phyloP scores from a whole-genome alignment of 1,284 basidiomycete species.

The Pholiota adiposa region DNA sequence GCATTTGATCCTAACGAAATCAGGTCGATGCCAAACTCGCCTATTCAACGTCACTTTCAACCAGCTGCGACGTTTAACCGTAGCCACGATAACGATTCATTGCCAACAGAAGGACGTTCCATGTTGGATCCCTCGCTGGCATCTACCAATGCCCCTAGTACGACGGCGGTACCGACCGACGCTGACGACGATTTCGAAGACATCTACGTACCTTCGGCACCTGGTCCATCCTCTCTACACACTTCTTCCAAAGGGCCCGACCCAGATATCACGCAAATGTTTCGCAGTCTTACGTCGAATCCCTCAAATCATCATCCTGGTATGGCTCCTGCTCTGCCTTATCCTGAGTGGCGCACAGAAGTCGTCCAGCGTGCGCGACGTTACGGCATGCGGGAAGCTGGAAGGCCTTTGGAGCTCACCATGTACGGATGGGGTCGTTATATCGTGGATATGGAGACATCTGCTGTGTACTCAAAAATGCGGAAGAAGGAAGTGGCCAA shows the following conservation, averaged over 20 bases:
- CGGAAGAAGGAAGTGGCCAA: constrained; percentile 1
- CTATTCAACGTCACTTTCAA: neutral
- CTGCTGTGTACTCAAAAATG: constrained; percentile 1
- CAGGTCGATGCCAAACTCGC: neutral
- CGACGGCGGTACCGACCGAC: neutral
- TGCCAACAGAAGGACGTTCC: neutral
- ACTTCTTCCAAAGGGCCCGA: neutral
- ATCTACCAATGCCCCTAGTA: neutral
- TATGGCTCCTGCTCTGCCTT: constrained; percentile 46
- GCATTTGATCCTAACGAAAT: neutral
- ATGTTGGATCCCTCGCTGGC: neutral
- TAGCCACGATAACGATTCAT: neutral
- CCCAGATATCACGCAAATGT: neutral
- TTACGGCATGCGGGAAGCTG: constrained; percentile 58
- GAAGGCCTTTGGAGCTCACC: constrained; percentile 52
- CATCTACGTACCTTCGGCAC: neutral
- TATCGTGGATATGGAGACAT: constrained; percentile 3
- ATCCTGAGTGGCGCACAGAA: constrained; percentile 65
- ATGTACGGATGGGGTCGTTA: constrained; percentile 30
- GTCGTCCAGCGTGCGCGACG: constrained; percentile 52
- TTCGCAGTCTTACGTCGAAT: neutral
- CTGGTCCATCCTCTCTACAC: neutral
- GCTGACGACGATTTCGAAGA: neutral
- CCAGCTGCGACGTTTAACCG: neutral
- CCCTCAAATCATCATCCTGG: constrained; percentile 7